Conservation (phyloP, 805 yeast genomes). For the Scheffersomyces amazonensis region DNA sequence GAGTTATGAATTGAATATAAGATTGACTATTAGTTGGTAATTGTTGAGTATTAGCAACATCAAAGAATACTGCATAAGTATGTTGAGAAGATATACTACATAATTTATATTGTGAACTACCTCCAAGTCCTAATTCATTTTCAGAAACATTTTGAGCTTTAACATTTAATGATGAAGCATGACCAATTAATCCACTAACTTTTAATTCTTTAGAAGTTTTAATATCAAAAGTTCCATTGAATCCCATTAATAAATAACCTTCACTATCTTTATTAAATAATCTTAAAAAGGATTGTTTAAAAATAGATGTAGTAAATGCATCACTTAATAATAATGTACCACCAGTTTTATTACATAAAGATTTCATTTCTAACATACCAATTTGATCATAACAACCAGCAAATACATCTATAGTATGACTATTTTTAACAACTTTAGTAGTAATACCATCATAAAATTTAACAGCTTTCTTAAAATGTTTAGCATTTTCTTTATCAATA, state of each 20-base stretch:
- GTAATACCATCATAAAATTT: conserved; percentile 78
- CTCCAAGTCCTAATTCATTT: conserved; percentile 91
- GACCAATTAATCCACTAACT: conserved; percentile 91
- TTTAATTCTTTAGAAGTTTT: conserved; percentile 85
- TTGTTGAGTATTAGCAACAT: conserved; percentile 48
- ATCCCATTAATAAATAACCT: conserved; percentile 84
- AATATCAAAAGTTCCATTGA: conserved; percentile 85
- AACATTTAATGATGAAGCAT: conserved; percentile 71
- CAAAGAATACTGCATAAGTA: conserved; percentile 87
- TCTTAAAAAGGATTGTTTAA: conserved; percentile 87
- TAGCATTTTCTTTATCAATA: conserved; percentile 85
- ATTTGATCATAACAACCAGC: conserved; percentile 97
- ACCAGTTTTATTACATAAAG: conserved; percentile 80
- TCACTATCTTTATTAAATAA: conserved; percentile 84
- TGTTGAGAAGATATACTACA: conserved; percentile 83
- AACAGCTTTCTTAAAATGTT: conserved; percentile 81
- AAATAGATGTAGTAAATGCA: conserved; percentile 91
- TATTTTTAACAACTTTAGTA: conserved; percentile 62
- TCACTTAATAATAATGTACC: conserved; percentile 87
- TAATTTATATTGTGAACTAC: conserved; percentile 84
- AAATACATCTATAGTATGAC: conserved; percentile 84
- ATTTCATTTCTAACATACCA: conserved; percentile 92
- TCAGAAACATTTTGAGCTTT: conserved; percentile 80
- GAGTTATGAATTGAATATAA: conserved; percentile 79
- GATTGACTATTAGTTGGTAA: conserved; percentile 31